phyloP scores from a whole-genome alignment of 352 stramenopile species.

The Pythium myriotylum region DNA sequence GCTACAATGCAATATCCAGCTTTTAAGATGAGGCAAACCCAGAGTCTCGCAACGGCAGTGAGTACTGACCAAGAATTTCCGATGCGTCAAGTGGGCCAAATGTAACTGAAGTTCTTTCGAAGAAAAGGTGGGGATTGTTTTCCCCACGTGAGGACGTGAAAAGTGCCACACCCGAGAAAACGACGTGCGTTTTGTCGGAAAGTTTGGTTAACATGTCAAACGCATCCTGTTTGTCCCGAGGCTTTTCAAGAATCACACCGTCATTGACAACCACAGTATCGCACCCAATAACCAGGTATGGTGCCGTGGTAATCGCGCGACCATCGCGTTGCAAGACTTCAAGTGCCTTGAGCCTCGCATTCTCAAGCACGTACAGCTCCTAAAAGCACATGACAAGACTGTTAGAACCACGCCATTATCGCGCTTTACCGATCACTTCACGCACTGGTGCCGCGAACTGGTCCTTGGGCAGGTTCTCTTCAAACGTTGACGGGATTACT shows the following conservation, averaged over 20 bases:
- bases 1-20: conserved; percentile 34
- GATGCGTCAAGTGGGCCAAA: conserved; percentile 54
- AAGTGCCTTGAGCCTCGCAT: conserved; percentile 76
- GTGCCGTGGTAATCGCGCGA: conserved; percentile 6
- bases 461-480: conserved; percentile 81
- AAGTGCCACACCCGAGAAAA: conserved; percentile 89
- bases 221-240: conserved; percentile 76
- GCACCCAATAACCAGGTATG: conserved; percentile 77
- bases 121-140: conserved; percentile 67
- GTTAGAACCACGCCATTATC: neutral
- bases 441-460: conserved; percentile 59
- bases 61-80: conserved; percentile 60
- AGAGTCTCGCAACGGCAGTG: neutral
- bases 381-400: neutral
- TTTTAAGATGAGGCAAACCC: neutral
- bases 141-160: conserved; percentile 48
- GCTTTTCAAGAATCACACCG: conserved; percentile 90
- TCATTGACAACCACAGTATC: conserved; percentile 89
- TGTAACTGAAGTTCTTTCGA: conserved; percentile 62
- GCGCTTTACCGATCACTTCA: neutral
- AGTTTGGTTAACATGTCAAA: conserved; percentile 79
- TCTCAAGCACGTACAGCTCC: conserved; percentile 81
- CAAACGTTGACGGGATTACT: conserved; percentile 80
- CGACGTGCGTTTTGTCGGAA: conserved; percentile 73
- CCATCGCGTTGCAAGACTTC: conserved; percentile 61